phyloP scores from a whole-genome alignment of 2,329 filamentous ascomycete species.

The Pseudocercospora cruenta region DNA sequence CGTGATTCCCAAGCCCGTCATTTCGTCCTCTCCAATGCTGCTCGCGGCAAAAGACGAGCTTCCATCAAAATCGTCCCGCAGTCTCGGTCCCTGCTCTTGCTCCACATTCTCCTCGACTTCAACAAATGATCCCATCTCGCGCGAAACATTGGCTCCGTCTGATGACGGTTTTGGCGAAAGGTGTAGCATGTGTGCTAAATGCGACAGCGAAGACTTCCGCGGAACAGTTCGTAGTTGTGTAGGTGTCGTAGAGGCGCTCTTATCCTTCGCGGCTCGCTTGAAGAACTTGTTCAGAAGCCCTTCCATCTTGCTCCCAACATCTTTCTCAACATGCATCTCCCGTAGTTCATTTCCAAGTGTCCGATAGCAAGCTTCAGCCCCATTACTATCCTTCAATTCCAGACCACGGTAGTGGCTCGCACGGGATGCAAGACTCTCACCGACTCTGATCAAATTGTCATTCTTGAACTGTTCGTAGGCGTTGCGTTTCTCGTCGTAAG shows the following conservation, averaged over 20 bases:
- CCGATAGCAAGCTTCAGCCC: not conserved
- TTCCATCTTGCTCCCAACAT: not conserved
- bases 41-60: conserved; percentile 6
- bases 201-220: conserved; percentile 1
- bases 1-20: conserved; percentile 3
- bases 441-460: not conserved
- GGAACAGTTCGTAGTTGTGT: not conserved
- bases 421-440: not conserved
- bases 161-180: not conserved
- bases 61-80: not conserved
- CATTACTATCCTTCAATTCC: not conserved
- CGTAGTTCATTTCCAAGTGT: not conserved
- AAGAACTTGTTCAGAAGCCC: not conserved
- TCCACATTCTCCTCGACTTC: not conserved
- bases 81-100: not conserved
- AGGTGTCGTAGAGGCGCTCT: not conserved
- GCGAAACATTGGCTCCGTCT: not conserved
- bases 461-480: not conserved
- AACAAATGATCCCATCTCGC: not conserved
- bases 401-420: not conserved
- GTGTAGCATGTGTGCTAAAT: not conserved
- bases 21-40: not conserved
- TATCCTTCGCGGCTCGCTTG: not conserved
- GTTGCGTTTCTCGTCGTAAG: conserved; percentile 2
- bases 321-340: not conserved